Percentiles rank a stretch among this genome's conserved stretches.
Conservation (phyloP, 2,329 filamentous ascomycete species). For the Penicillium sp. region DNA sequence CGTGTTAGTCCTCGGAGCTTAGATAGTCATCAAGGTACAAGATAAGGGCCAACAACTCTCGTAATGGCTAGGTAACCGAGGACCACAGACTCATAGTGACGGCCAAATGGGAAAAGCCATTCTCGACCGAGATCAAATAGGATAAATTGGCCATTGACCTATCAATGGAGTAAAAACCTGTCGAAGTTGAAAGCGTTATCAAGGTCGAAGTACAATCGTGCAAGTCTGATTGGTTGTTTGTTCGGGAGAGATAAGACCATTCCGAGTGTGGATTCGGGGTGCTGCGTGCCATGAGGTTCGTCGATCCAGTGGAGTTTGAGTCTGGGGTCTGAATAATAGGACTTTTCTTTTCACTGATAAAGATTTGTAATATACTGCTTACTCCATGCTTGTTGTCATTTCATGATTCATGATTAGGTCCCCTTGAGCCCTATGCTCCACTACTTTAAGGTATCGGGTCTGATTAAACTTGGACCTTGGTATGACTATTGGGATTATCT, state of each 20-base stretch:
- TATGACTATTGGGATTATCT: not conserved
- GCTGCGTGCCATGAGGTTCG: not conserved
- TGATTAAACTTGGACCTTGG: not conserved
- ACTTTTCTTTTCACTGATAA: not conserved
- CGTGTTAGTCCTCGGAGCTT: conserved; percentile 9
- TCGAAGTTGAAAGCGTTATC: conserved; percentile 2
- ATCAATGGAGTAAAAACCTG: no score
- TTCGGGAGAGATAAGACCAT: conserved; percentile 3
- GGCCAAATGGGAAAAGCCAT: no score
- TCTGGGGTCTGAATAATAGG: not conserved
- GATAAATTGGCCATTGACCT: not conserved
- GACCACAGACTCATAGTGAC: not conserved
- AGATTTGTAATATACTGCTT: not conserved
- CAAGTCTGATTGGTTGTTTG: conserved; percentile 2
- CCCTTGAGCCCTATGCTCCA: no score
- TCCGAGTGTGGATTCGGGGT: not conserved
- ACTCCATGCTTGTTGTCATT: conserved; percentile 6
- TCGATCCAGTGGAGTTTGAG: not conserved
- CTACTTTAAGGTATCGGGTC: not conserved
- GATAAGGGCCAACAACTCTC: conserved; percentile 18
- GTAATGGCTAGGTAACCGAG: conserved; percentile 12
- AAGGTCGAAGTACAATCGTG: not conserved
- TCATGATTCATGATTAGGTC: not conserved
- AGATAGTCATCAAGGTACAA: conserved; percentile 18
- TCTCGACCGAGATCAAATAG: no score